These are phyloP conservation scores for Lichtheimia ramosa DNA, from an alignment of 371 early-diverging fungal species.

Conservation along the genomic window DNA sequence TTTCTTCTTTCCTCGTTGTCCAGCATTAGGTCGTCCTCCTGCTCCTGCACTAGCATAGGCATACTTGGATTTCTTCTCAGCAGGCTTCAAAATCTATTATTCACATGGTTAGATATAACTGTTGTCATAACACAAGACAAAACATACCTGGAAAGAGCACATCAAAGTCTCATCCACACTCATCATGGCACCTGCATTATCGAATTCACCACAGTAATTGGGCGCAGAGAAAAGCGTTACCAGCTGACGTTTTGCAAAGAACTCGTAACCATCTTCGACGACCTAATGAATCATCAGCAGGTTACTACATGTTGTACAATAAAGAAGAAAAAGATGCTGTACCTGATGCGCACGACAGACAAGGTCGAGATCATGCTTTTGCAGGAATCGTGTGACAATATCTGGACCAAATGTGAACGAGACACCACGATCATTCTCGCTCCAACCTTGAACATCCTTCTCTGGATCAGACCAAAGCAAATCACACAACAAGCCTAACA, in stretches of 20 bases:
- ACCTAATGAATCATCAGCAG: constrained; percentile 39
- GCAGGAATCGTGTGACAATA: constrained; percentile 84
- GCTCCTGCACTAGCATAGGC: constrained; percentile 16
- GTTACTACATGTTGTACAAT: too few species aligned
- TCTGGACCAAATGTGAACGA: constrained; percentile 90
- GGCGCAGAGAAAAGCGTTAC: constrained; percentile 98
- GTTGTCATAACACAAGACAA: not conserved
- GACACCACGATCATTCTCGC: constrained; percentile 97
- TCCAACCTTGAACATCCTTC: constrained; percentile 79
- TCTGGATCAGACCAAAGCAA: constrained; percentile 90
- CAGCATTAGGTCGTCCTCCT: constrained; percentile 11
- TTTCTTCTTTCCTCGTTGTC: not conserved
- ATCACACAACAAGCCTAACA: constrained; percentile 72
- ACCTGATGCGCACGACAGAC: constrained; percentile 94
- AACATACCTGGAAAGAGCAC: constrained; percentile 76
- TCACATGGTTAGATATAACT: too few species aligned
- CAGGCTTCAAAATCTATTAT: constrained; percentile 29
- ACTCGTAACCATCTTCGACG: constrained; percentile 98
- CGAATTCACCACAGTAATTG: constrained; percentile 99
- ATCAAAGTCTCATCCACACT: constrained; percentile 87
- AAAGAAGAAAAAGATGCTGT: too few species aligned
- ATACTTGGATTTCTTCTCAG: constrained; percentile 29
- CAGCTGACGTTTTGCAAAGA: constrained; percentile 90
- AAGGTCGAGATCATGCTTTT: constrained; percentile 86
- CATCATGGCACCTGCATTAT: constrained; percentile 95